Evolutionary conservation across 2,329 filamentous ascomycete species (phyloP).

Genomic region (Hortaea werneckii): DNA sequence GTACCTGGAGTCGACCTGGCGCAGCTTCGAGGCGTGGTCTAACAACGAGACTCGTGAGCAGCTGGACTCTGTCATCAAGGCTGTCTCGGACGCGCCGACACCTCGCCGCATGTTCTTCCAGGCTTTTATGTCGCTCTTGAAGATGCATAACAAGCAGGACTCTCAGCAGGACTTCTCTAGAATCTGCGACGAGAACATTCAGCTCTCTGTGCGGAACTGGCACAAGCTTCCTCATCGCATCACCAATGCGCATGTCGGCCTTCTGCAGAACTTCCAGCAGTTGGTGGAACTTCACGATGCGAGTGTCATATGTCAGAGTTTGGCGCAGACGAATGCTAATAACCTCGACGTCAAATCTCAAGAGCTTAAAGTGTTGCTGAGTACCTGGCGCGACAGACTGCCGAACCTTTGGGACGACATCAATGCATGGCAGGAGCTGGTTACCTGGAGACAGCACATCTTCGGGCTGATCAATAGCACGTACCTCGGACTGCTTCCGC

Average conservation of each 20-base stretch:
- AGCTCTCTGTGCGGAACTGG: constrained; percentile 96
- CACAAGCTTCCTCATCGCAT: constrained; percentile 91
- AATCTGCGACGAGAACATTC: constrained; percentile 91
- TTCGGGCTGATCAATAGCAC: constrained; percentile 95
- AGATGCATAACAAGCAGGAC: constrained; percentile 85
- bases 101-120: constrained; percentile 93
- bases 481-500: constrained; percentile 76
- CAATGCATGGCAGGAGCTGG: constrained; percentile 95
- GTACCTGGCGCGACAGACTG: constrained; percentile 88
- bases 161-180: constrained; percentile 70
- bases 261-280: constrained; percentile 96
- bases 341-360: constrained; percentile 93
- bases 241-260: constrained; percentile 87
- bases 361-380: constrained; percentile 85
- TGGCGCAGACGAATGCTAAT: constrained; percentile 68
- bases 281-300: constrained; percentile 95
- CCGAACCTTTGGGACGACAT: constrained; percentile 99
- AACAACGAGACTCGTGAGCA: constrained; percentile 77
- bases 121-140: constrained; percentile 92
- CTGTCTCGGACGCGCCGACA: constrained; percentile 93
- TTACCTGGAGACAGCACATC: constrained; percentile 99
- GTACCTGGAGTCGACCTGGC: constrained; percentile 89
- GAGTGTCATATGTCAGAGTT: constrained; percentile 86
- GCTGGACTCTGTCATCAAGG: constrained; percentile 87
- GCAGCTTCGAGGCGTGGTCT: constrained; percentile 91